Evolutionary conservation across 148 eudicot genomes (phyloP), one percentile per base, ranked within the genome.

Genomic region (Vaccinium vitisidaea): DNA sequence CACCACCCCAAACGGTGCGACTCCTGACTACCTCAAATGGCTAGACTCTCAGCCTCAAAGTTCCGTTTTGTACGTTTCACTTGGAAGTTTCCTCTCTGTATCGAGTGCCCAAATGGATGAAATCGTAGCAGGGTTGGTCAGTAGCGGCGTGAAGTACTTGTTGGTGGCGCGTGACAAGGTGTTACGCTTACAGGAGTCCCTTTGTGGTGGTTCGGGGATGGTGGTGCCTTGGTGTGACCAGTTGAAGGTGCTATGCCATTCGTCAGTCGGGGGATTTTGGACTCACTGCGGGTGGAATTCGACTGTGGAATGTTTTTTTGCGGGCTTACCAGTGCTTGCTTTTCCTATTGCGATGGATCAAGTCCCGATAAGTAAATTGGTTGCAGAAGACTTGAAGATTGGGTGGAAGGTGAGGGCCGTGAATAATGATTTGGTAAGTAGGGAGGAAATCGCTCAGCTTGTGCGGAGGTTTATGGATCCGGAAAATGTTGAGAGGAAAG

Each of bases 211-310:
- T 0, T n/a, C n/a, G 9, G 87, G 90, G 18, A 53, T 74, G 48
- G 78, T 88, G 32, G 82, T 91, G 50, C 73, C 63, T n/a, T 91
- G 91, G 91, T 91, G 93, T 49, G 93, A 89, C 49, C 93, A 91
- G 67, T 54, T 88, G 83, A 89, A 49, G 83, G 91, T 91, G 2
- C 36, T 91, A 48, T 82, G 83, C 27, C 93, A 91, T 75, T 12
- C 78, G 0, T 86, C 88, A 11, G 50, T 91, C 0, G 90, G 91
- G 0, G 93, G 93, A 1, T 89, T 91, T 77, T 80, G 88, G 67
- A 79, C 86, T 21, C 90, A 91, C 39, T 88, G 88, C 18, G 90
- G 93, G 13, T 85, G 89, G 89, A 91, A 88, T 63, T 86, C 91
- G 3, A 82, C 88, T 6, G 21, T 85, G 39, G 92, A 88, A 65